phyloP scores from a whole-genome alignment of 306 rosid species.

The Vigna mungo region DNA sequence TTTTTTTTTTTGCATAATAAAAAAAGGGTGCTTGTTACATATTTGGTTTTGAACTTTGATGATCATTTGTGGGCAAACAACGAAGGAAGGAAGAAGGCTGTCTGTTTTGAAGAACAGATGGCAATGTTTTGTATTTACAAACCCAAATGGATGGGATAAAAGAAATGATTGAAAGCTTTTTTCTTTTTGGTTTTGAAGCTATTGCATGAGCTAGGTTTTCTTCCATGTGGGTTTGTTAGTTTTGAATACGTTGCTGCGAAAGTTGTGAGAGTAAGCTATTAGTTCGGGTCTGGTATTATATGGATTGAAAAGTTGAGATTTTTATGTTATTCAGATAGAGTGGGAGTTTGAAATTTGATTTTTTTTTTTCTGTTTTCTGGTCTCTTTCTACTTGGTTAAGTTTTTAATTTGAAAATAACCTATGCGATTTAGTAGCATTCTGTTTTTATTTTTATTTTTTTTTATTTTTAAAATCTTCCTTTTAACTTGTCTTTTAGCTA shows the following conservation, averaged over 20 bases:
- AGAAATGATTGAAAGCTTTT: slow-evolving; percentile 26
- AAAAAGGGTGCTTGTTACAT: slow-evolving; percentile 13
- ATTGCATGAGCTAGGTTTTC: slow-evolving; percentile 23
- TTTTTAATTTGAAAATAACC: neutral
- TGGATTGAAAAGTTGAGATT: slow-evolving; percentile 44
- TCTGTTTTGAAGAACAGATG: neutral
- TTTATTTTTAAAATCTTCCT: neutral
- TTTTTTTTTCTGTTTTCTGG: slow-evolving; percentile 9
- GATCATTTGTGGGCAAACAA: neutral
- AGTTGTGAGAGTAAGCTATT: slow-evolving; percentile 20
- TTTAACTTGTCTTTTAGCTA: slow-evolving; percentile 29
- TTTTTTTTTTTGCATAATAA: neutral
- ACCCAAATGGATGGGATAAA: slow-evolving; percentile 27
- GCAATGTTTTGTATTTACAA: neutral
- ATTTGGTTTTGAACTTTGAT: slow-evolving; percentile 28
- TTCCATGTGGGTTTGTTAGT: slow-evolving; percentile 13
- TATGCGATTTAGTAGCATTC: neutral
- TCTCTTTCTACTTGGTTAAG: slow-evolving; percentile 21
- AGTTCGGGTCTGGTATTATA: slow-evolving; percentile 6
- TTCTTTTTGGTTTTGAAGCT: neutral
- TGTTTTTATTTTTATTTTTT: neutral
- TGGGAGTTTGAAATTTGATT: slow-evolving; percentile 34
- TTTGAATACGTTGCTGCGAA: slow-evolving; percentile 14
- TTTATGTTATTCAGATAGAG: slow-evolving; percentile 43
- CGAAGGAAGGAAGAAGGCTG: neutral